Conservation (phyloP, 495 filamentous ascomycete species). For the Penicillium parvum region DNA sequence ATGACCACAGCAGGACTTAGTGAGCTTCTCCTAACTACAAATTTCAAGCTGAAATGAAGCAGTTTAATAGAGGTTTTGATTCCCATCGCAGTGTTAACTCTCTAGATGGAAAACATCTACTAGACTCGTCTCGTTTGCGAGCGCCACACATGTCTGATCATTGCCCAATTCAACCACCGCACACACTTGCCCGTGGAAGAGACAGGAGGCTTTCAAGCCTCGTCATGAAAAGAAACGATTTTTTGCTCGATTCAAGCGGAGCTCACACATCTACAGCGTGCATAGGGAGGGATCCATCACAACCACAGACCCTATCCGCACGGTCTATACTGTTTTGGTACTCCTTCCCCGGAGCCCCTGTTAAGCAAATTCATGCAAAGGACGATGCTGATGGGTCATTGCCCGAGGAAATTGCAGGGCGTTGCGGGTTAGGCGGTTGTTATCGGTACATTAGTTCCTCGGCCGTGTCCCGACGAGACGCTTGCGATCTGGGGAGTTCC, state of each 20-base stretch:
- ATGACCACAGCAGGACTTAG: too few relatives aligned
- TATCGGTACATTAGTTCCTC: not conserved
- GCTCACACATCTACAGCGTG: not conserved
- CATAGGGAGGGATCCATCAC: too few relatives aligned
- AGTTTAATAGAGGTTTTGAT: too few relatives aligned
- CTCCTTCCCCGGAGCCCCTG: conserved; percentile 4
- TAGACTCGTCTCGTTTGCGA: not conserved
- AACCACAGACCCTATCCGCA: conserved; percentile 3
- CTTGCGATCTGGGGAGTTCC: too few relatives aligned
- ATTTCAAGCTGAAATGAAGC: too few relatives aligned
- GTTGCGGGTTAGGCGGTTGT: not conserved
- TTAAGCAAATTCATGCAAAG: not conserved
- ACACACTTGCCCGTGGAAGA: too few relatives aligned
- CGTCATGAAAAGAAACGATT: not conserved
- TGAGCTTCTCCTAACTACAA: too few relatives aligned
- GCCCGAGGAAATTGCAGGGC: not conserved
- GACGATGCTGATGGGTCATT: not conserved
- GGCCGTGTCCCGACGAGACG: not conserved
- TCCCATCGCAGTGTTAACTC: not conserved
- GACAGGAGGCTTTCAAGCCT: too few relatives aligned
- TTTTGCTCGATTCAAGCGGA: not conserved
- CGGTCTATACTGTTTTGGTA: conserved; percentile 4
- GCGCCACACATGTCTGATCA: conserved; percentile 4
- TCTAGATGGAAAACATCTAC: too few relatives aligned
- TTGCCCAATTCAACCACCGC: not conserved